These are phyloP conservation scores for Cenococcum geophilum DNA, from an alignment of 495 filamentous ascomycete species.

Conservation along the genomic window DNA sequence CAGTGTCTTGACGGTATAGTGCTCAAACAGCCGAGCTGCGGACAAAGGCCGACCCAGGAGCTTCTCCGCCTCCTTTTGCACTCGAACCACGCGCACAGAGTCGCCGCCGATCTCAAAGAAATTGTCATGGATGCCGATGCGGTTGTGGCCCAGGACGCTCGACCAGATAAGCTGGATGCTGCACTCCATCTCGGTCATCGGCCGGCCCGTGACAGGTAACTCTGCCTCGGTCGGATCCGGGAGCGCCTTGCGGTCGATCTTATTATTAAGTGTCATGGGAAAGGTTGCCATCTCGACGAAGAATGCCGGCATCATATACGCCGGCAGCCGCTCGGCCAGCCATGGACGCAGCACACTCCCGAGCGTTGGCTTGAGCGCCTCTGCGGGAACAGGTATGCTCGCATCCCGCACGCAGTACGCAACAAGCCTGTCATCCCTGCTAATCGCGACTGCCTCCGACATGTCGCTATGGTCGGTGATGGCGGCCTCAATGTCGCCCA, in stretches of 20 bases:
- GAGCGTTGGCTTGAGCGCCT: too few relatives aligned
- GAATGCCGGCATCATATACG: slow-evolving; percentile 24
- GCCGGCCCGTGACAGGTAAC: too few relatives aligned
- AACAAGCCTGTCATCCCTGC: not conserved
- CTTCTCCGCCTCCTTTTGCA: slow-evolving; percentile 26
- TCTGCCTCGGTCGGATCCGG: too few relatives aligned
- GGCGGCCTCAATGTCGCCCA: slow-evolving; percentile 37
- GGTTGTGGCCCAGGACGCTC: slow-evolving; percentile 17
- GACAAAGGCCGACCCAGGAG: slow-evolving; percentile 24
- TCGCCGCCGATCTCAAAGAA: slow-evolving; percentile 34
- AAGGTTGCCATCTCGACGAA: slow-evolving; percentile 18
- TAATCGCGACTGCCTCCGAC: not conserved
- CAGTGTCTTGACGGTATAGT: slow-evolving; percentile 35
- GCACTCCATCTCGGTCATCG: slow-evolving; percentile 6
- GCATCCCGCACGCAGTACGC: not conserved
- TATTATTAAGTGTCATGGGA: slow-evolving; percentile 13
- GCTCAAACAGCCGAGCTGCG: slow-evolving; percentile 32
- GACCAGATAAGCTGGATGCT: slow-evolving; percentile 8
- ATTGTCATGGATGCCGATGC: slow-evolving; percentile 24
- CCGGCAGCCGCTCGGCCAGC: slow-evolving; percentile 24
- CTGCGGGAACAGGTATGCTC: too few relatives aligned
- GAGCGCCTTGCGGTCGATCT: slow-evolving; percentile 16
- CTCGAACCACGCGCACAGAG: slow-evolving; percentile 28
- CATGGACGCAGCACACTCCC: slow-evolving; percentile 26
- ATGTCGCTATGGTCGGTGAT: slow-evolving; percentile 25